Percentiles rank a stretch among this genome's conserved stretches.
phyloP scores from a whole-genome alignment of 2,329 filamentous ascomycete species.

The Bisporella sp. region DNA sequence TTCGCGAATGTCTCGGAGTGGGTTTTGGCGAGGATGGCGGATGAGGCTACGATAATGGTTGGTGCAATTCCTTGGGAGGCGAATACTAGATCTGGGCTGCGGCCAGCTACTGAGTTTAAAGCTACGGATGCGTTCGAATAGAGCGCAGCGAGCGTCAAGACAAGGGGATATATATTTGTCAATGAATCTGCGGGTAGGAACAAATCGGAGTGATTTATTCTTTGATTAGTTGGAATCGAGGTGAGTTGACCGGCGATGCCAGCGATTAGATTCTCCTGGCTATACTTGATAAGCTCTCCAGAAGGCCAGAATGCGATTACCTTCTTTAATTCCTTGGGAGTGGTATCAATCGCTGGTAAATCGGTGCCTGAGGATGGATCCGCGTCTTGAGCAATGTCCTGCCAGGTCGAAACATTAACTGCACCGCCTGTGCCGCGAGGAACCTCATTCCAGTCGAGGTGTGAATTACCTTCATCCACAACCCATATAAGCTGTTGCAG shows the following conservation, averaged over 20 bases:
- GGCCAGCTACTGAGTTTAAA: slow-evolving; percentile 79
- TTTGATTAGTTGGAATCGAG: slow-evolving; percentile 67
- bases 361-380: slow-evolving; percentile 50
- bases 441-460: slow-evolving; percentile 92
- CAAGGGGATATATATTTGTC: slow-evolving; percentile 70
- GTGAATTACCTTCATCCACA: slow-evolving; percentile 79
- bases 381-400: slow-evolving; percentile 73
- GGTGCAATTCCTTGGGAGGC: slow-evolving; percentile 71
- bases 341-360: slow-evolving; percentile 56
- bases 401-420: slow-evolving; percentile 85
- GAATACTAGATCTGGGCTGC: slow-evolving; percentile 61
- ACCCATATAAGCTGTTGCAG: slow-evolving; percentile 85
- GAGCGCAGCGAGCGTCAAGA: slow-evolving; percentile 73
- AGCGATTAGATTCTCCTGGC: slow-evolving; percentile 78
- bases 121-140: slow-evolving; percentile 80
- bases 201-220: slow-evolving; percentile 67
- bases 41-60: slow-evolving; percentile 74
- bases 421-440: slow-evolving; percentile 68
- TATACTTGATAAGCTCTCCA: slow-evolving; percentile 73
- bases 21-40: slow-evolving; percentile 62
- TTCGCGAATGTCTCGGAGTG: slow-evolving; percentile 55
- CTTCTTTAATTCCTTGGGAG: slow-evolving; percentile 40
- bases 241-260: slow-evolving; percentile 72
- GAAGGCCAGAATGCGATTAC: slow-evolving; percentile 62
- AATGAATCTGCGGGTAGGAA: slow-evolving; percentile 82